Conservation (phyloP, 148 eudicot species). For the Silene latifolia region DNA sequence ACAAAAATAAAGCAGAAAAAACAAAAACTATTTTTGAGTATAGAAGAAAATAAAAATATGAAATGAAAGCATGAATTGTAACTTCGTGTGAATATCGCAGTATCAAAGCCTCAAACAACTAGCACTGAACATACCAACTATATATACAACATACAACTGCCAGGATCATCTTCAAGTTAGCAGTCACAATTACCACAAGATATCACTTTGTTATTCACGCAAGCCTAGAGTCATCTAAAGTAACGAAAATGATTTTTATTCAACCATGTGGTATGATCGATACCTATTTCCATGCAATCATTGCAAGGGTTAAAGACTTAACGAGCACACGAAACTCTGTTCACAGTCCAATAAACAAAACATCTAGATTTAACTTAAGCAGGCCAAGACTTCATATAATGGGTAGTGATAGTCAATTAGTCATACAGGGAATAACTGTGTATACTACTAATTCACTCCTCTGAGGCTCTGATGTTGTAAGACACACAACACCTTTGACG, state of each 20-base stretch:
- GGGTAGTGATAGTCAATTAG: neutral
- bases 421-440: neutral
- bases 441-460: neutral
- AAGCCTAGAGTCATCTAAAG: neutral
- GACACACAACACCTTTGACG: neutral
- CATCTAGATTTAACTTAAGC: neutral
- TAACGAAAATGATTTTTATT: neutral
- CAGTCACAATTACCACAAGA: neutral
- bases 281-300: conserved; percentile 2
- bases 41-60: neutral
- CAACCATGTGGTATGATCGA: neutral
- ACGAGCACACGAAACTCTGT: neutral
- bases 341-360: neutral
- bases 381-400: neutral
- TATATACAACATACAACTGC: neutral
- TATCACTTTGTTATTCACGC: neutral
- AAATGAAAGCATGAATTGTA: neutral
- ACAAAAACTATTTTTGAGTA: neutral
- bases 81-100: neutral
- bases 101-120: neutral
- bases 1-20: neutral
- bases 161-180: neutral
- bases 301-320: neutral
- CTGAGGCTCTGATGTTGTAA: neutral
- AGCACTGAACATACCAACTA: neutral